Evolutionary conservation across 129 eudicot species (phyloP), one percentile per base, ranked within the genome.

Genomic region (Flaveria linearis): DNA sequence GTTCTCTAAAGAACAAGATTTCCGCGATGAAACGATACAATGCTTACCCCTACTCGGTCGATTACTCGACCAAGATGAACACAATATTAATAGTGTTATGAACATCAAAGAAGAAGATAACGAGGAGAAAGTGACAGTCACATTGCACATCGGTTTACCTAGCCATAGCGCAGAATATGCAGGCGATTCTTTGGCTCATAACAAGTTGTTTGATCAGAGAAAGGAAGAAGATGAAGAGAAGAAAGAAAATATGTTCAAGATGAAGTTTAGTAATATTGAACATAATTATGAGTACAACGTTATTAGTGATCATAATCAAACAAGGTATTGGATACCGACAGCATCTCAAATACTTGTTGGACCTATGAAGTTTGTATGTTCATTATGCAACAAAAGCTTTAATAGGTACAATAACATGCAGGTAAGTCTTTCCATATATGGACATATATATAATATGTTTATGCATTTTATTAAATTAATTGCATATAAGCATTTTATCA

Each of bases 341-440:
- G 86, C 90, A 68, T 85, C 97, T 14, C 98, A 94, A 84, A 94
- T 94, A 56, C 96, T 94, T 71, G 92, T 91, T 72, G 98, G 98
- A 2, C 97, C 97, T 17, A 94, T 94, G 98, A 96, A 91, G 53
- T 94, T 91, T 89, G 83, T 90, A 66, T 94, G 98, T 76, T 78
- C 89, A 4, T 87, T 94, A 72, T 94, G 98, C 86, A 91, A 73
- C 91, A 94, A 91, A 81, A 88, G 91, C 82, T 94, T 94, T 88
- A 91, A 87, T 85, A 88, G 98, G 85, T 94, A 94, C 97, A 94
- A 94, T 55, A 94, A 94, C 88, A 94, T 94, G 98, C 98, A 94
- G 98, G 98, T 93, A 30, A 28, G 69, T 33, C 46, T 63, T 63
- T 63, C 45, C 20, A 63, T 63, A 30, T 30, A 7, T 6, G 15